These are phyloP conservation scores for Cystoderma amianthinum DNA, from an alignment of 768 basidiomycete species.

Conservation along the genomic window DNA sequence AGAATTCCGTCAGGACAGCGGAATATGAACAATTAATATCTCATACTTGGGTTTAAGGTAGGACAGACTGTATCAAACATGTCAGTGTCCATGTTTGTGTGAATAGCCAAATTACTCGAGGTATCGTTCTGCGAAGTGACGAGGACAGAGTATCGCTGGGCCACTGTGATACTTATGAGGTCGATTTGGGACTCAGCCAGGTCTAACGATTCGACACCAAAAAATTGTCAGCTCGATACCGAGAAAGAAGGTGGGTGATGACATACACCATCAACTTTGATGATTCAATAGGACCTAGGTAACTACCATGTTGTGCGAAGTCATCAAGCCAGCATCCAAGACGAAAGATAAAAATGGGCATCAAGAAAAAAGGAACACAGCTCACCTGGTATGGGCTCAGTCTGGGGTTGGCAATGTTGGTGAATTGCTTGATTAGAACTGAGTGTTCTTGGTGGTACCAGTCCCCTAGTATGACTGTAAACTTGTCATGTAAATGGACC, in stretches of 20 bases:
- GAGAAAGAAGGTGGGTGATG: not conserved
- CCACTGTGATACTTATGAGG: not conserved
- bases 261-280: not conserved
- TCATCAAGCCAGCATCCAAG: not conserved
- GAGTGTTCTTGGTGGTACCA: not conserved
- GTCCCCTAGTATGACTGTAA: not conserved
- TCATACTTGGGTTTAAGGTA: not conserved
- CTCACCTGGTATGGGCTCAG: not conserved
- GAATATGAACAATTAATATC: not conserved
- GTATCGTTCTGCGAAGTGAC: not conserved
- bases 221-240: too few species aligned
- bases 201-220: too few species aligned
- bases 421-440: not conserved
- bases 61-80: slow-evolving; percentile 1
- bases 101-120: not conserved
- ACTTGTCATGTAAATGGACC: not conserved
- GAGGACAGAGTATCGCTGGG: slow-evolving; percentile 1
- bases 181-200: too few species aligned
- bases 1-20: not conserved
- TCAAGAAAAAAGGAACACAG: not conserved
- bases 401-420: not conserved
- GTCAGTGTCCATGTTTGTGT: not conserved
- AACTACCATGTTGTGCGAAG: slow-evolving; percentile 1
- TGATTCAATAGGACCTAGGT: not conserved
- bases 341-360: not conserved